A percentile compares a stretch with the other conserved stretches of the same genome.
Conservation (phyloP, 768 basidiomycete species). For the Lanmaoa pseudosensibilis region DNA sequence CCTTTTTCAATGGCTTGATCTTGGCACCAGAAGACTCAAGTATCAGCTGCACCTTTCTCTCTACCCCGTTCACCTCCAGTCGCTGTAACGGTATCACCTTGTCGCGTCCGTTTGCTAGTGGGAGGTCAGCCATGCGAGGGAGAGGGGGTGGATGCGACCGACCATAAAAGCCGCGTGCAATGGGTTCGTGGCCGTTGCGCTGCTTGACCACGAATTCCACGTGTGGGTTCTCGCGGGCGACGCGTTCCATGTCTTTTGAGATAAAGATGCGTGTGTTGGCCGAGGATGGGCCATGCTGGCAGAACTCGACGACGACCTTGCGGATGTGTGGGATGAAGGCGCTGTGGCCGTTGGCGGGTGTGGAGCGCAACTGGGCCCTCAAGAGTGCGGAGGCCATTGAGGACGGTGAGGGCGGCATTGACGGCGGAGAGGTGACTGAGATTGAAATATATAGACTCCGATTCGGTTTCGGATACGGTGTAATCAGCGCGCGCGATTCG, state of each 20-base stretch:
- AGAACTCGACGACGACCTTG: constrained; percentile 88
- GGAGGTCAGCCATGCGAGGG: constrained; percentile 12
- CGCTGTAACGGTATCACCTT: constrained; percentile 83
- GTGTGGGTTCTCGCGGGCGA: constrained; percentile 75
- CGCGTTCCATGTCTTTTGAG: constrained; percentile 54
- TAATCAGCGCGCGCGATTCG: no score
- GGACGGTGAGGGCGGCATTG: not conserved
- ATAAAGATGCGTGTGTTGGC: constrained; percentile 70
- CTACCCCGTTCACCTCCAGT: constrained; percentile 71
- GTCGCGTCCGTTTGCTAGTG: constrained; percentile 80
- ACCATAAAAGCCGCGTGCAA: constrained; percentile 85
- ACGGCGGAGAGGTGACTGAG: constrained; percentile 33
- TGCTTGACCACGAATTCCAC: constrained; percentile 84
- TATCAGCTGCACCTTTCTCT: constrained; percentile 77
- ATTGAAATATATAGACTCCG: constrained; percentile 22
- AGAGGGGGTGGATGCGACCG: constrained; percentile 5
- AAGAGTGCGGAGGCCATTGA: constrained; percentile 42
- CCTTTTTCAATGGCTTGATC: constrained; percentile 73
- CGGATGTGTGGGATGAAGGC: constrained; percentile 76
- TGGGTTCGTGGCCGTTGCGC: constrained; percentile 72
- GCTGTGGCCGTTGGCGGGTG: constrained; percentile 71
- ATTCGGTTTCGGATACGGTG: no score
- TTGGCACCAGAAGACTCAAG: constrained; percentile 87
- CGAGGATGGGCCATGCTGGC: constrained; percentile 80
- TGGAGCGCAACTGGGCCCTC: constrained; percentile 51